phyloP scores from a whole-genome alignment of 257 asterid genomes.

The Nicotiana benthamiana region DNA sequence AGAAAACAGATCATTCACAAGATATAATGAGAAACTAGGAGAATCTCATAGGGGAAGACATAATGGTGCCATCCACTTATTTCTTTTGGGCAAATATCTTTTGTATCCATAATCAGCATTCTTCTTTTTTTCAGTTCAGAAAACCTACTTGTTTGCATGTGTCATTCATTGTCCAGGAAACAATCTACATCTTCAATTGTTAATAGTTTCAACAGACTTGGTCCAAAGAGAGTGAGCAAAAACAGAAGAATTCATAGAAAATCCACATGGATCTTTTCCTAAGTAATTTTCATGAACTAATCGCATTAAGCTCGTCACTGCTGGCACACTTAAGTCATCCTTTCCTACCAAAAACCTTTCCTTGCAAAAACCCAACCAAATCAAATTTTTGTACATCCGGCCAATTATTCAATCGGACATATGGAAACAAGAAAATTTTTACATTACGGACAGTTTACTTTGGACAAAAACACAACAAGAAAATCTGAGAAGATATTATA shows the following conservation, averaged over 20 bases:
- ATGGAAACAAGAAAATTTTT: not conserved
- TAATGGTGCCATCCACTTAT: not conserved
- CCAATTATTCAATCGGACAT: not conserved
- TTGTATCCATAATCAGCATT: not conserved
- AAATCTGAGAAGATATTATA: not conserved
- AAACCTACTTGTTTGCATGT: not conserved
- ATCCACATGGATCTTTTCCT: not conserved
- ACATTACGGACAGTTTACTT: not conserved
- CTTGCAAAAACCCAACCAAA: not conserved
- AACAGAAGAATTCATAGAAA: not conserved
- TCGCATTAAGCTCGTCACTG: not conserved
- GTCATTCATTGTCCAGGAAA: not conserved
- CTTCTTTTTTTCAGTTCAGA: not conserved
- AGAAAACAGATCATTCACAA: not conserved
- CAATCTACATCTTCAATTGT: not conserved
- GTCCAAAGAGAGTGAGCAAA: not conserved
- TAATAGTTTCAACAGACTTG: not conserved
- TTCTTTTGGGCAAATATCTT: not conserved
- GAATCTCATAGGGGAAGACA: not conserved
- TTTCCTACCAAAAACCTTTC: not conserved
- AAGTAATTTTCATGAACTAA: not conserved
- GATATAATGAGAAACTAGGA: not conserved
- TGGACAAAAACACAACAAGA: not conserved
- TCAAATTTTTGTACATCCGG: not conserved
- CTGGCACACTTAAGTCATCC: not conserved